Percentiles rank a stretch among this genome's conserved stretches.
Evolutionary conservation across 208 protist genomes (phyloP).

Genomic region (Balamuthia mandrillaris): DNA sequence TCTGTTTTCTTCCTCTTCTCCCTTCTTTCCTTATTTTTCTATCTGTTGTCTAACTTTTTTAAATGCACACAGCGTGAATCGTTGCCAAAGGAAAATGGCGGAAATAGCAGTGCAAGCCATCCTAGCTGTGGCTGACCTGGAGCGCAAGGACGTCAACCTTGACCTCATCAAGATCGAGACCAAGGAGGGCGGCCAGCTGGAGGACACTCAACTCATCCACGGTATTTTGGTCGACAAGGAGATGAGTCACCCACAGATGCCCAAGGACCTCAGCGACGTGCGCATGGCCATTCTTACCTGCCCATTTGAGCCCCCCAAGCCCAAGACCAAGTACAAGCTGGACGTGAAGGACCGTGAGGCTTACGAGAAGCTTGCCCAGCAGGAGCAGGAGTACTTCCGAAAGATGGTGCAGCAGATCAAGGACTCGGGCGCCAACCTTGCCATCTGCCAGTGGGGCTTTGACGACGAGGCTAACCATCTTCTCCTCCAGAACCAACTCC

Average conservation of each 20-base stretch:
- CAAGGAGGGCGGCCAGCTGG: conserved; percentile 90
- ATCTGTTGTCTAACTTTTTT: neutral
- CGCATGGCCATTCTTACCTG: conserved; percentile 99
- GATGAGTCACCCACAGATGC: conserved; percentile 92
- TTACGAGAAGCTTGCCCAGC: conserved; percentile 90
- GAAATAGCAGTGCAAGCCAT: conserved; percentile 98
- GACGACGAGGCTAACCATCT: conserved; percentile 99
- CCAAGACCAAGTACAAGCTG: conserved; percentile 93
- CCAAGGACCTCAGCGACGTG: conserved; percentile 82
- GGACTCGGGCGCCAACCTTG: conserved; percentile 90
- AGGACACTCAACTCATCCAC: conserved; percentile 95
- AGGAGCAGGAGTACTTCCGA: conserved; percentile 98
- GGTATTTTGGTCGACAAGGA: conserved; percentile 99
- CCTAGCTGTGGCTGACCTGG: conserved; percentile 96
- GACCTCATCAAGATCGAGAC: conserved; percentile 99
- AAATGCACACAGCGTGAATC: conserved; percentile 80
- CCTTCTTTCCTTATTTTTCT: neutral
- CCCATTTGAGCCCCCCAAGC: conserved; percentile 99
- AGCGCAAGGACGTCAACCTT: conserved; percentile 98
- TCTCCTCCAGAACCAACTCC: conserved; percentile 96
- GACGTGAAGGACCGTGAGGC: conserved; percentile 64
- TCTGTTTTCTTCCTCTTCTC: neutral
- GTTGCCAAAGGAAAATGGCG: conserved; percentile 91
- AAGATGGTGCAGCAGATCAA: conserved; percentile 80
- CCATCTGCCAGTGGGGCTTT: conserved; percentile 99